Conservation (phyloP, 2,329 filamentous ascomycete genomes). For the Aspergillus tubingensis region DNA sequence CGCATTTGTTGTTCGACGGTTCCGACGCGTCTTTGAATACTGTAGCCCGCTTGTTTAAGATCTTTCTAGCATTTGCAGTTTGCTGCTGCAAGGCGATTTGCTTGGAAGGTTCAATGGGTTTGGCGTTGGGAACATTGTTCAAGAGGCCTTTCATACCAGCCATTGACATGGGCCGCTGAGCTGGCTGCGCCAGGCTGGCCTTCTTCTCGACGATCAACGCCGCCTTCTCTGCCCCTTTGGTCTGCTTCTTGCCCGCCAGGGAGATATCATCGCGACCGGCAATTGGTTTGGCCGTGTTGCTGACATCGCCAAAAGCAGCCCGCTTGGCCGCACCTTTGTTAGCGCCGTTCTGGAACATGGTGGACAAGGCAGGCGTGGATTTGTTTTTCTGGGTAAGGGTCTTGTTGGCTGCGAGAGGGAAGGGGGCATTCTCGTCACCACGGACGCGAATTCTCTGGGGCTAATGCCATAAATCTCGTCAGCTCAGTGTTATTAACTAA, state of each 20-base stretch:
- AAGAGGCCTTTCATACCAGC: constrained; percentile 42
- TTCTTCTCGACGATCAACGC: constrained; percentile 42
- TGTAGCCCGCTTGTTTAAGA: constrained; percentile 54
- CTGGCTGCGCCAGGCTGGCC: constrained; percentile 56
- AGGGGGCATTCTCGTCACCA: constrained; percentile 69
- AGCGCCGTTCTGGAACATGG: constrained; percentile 54
- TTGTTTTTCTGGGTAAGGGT: constrained; percentile 79
- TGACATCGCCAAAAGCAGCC: constrained; percentile 78
- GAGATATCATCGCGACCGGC: constrained; percentile 59
- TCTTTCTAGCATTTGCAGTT: constrained; percentile 48
- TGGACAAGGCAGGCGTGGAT: constrained; percentile 67
- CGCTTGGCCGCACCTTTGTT: constrained; percentile 71
- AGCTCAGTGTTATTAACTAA: constrained; percentile 11
- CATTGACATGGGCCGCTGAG: constrained; percentile 58
- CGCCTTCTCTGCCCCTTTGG: constrained; percentile 34
- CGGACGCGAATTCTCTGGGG: constrained; percentile 68
- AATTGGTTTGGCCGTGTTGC: constrained; percentile 59
- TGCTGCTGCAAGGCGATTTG: constrained; percentile 33
- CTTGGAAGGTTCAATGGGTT: constrained; percentile 35
- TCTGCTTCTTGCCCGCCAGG: constrained; percentile 50
- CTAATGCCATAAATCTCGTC: constrained; percentile 47
- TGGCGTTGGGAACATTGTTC: constrained; percentile 36
- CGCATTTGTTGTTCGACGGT: constrained; percentile 35
- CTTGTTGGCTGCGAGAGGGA: constrained; percentile 54
- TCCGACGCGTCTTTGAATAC: constrained; percentile 56